These are phyloP conservation scores for Triadica sebifera DNA, from an alignment of 345 rosid genomes.

Conservation along the genomic window DNA sequence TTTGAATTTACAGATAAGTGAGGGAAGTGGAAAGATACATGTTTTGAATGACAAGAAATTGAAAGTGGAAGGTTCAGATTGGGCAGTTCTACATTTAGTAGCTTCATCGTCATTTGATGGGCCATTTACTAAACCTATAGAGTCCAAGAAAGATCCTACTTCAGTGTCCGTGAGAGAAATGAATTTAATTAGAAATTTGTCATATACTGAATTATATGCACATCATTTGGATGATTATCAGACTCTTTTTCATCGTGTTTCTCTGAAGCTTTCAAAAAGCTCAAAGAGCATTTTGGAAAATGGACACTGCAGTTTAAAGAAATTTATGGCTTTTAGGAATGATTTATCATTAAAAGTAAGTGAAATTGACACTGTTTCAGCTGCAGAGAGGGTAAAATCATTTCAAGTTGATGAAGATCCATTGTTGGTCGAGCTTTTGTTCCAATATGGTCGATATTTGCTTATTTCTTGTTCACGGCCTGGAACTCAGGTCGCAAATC, in stretches of 20 bases:
- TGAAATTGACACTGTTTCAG: slow-evolving; percentile 35
- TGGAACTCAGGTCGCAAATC: slow-evolving; percentile 88
- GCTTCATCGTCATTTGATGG: slow-evolving; percentile 85
- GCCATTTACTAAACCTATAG: slow-evolving; percentile 64
- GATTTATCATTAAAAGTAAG: slow-evolving; percentile 21
- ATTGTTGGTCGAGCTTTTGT: slow-evolving; percentile 69
- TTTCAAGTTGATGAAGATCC: slow-evolving; percentile 83
- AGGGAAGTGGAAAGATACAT: slow-evolving; percentile 42
- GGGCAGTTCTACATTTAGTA: slow-evolving; percentile 60
- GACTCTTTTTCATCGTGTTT: slow-evolving; percentile 69
- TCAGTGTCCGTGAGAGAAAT: slow-evolving; percentile 44
- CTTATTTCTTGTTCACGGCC: slow-evolving; percentile 88
- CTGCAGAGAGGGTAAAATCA: slow-evolving; percentile 70
- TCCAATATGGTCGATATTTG: slow-evolving; percentile 83
- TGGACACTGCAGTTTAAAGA: slow-evolving; percentile 11
- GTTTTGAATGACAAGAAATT: slow-evolving; percentile 56
- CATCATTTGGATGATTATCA: slow-evolving; percentile 75
- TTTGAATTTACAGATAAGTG: slow-evolving; percentile 65
- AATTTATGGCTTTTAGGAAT: slow-evolving; percentile 14
- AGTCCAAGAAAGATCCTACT: slow-evolving; percentile 63
- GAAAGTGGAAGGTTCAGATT: slow-evolving; percentile 69
- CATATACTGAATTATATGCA: slow-evolving; percentile 61
- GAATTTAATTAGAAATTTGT: slow-evolving; percentile 40
- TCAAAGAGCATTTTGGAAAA: slow-evolving; percentile 27
- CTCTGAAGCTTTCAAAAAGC: slow-evolving; percentile 57